phyloP scores from a whole-genome alignment of 495 filamentous ascomycete species.

The Neohortaea acidophila region DNA sequence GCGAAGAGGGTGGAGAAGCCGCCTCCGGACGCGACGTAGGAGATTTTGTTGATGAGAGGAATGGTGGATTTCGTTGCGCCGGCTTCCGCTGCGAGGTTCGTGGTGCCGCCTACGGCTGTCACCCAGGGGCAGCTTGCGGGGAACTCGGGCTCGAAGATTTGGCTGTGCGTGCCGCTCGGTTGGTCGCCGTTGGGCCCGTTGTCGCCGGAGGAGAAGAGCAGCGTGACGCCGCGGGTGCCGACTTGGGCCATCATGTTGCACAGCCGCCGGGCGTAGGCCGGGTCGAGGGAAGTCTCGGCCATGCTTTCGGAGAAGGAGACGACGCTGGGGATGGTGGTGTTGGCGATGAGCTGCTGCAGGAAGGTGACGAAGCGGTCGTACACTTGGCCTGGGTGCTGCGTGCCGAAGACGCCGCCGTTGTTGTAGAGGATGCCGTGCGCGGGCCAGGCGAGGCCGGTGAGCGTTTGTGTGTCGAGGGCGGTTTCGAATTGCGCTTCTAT shows the following conservation, averaged over 20 bases:
- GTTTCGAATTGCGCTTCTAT: conserved; percentile 1
- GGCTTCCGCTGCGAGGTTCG: not conserved
- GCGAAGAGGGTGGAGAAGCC: conserved; percentile 28
- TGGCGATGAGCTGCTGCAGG: conserved; percentile 2
- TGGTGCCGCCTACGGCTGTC: conserved; percentile 1
- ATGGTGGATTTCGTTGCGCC: conserved; percentile 1
- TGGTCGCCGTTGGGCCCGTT: conserved; percentile 21
- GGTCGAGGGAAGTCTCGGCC: conserved; percentile 23
- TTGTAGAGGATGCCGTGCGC: conserved; percentile 2
- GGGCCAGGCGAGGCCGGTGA: conserved; percentile 1
- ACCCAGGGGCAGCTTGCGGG: conserved; percentile 2
- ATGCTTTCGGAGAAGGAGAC: conserved; percentile 5
- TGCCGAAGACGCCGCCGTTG: conserved; percentile 2
- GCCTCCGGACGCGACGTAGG: conserved; percentile 12
- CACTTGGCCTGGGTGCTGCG: not conserved
- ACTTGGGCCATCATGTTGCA: conserved; percentile 26
- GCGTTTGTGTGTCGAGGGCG: conserved; percentile 1
- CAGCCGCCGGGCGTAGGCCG: conserved; percentile 22
- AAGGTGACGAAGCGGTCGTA: conserved; percentile 4
- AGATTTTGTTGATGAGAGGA: not conserved
- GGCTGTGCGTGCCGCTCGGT: conserved; percentile 22
- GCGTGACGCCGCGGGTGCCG: conserved; percentile 23
- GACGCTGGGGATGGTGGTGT: conserved; percentile 3
- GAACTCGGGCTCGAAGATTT: conserved; percentile 20
- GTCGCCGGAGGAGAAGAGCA: conserved; percentile 27